Percentiles rank a stretch among this genome's conserved stretches.
These are phyloP conservation scores for Dendrobium nobile DNA, from an alignment of 106 monocot genomes.

Conservation along the genomic window DNA sequence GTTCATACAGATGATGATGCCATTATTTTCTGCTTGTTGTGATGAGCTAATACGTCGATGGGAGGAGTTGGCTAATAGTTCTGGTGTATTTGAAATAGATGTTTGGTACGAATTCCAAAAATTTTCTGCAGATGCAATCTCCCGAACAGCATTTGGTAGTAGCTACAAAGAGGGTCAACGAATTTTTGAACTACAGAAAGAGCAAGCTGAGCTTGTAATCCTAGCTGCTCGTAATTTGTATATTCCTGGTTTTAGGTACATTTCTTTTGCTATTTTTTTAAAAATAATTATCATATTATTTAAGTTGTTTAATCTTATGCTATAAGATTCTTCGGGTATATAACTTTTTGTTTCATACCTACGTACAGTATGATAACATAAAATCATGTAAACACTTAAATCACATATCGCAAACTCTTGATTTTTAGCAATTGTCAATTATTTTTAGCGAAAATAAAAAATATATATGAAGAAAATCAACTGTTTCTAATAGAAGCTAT, in stretches of 20 bases:
- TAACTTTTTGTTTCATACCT: too few species aligned
- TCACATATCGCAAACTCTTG: too few species aligned
- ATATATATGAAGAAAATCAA: too few species aligned
- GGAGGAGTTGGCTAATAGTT: slow-evolving; percentile 7
- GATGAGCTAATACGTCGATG: slow-evolving; percentile 23
- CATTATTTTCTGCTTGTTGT: slow-evolving; percentile 26
- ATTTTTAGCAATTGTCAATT: too few species aligned
- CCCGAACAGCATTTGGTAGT: slow-evolving; percentile 44
- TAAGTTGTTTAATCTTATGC: not conserved
- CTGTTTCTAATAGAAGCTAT: too few species aligned
- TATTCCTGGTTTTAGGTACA: slow-evolving; percentile 53
- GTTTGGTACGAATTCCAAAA: slow-evolving; percentile 56
- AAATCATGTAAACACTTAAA: too few species aligned
- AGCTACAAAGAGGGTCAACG: slow-evolving; percentile 33
- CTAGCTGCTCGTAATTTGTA: slow-evolving; percentile 10
- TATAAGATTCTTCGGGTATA: too few species aligned
- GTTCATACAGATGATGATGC: slow-evolving; percentile 6
- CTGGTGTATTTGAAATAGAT: slow-evolving; percentile 28
- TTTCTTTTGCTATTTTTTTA: not conserved
- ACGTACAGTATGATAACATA: too few species aligned
- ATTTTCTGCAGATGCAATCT: slow-evolving; percentile 62
- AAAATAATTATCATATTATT: not conserved
- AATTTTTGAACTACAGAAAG: slow-evolving; percentile 38
- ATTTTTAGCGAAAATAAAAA: too few species aligned
- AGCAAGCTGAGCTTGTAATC: slow-evolving; percentile 25